Base-by-base conservation (phyloP, 129 eudicot genomes). In the Scalesia atractyloides region DNA sequence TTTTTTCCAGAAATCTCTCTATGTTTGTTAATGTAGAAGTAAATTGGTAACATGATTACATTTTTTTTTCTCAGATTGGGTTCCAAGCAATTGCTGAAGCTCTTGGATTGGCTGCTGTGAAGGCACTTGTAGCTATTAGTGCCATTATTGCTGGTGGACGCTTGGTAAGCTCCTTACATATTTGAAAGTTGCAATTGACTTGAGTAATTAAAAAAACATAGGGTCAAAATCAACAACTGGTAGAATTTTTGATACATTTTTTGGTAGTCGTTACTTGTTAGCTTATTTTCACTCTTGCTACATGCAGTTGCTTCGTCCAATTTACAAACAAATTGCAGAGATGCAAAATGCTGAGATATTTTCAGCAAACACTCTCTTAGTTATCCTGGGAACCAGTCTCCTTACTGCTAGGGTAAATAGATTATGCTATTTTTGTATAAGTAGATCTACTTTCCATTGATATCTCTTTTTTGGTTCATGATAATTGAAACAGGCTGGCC, bases 21-120 rank as follows among this genome's bases (percentile, higher is more conserved):
- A 30, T 60, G 2, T 44, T 63, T 54, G 14, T 15, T 66, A 9
- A 34, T 26, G 33, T 59, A 3, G 34, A 36, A 16, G 24, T 46
- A 20, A 15, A 26, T 60, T 61, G 24, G 15, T 53, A 66, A 36
- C 41, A 33, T 33, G 68, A 53, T 76, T 15, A 37, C 48, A 7
- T 76, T 47, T 26, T 48, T n/a, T 68, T 43, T 37, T 82, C 82
- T 74, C 93, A 94, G 99, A 80, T 94, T 66, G 99, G 99, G 61
- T 84, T 94, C 71, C 97, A 88, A 83, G 99, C 99, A 66, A 94
- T 94, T 81, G 99, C 99, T 50, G 99, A 94, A 86, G 99, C 99
- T 77, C 94, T 94, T 74, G 99, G 99, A 37, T 51, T 94, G 87
- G 99, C 97, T 75, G 99, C 96, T 73, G 88, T 94, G 59, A 94